Base-by-base conservation (phyloP, 176 grass and related monocot species). In the Echinochloa phyllopogon region DNA sequence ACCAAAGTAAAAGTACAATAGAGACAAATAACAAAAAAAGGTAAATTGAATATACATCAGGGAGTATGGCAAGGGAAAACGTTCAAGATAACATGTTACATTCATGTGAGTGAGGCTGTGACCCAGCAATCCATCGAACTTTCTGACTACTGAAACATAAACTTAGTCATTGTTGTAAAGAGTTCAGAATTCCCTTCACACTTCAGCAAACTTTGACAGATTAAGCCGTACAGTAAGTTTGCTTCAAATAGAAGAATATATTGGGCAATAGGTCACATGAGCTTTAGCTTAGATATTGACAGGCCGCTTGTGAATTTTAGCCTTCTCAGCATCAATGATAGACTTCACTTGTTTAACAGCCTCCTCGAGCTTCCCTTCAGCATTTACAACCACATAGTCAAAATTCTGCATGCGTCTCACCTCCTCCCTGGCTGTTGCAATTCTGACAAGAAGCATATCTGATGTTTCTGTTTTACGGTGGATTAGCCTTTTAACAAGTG, bases 271-370 rank as follows among this genome's bases (percentile, higher is more conserved):
- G 39, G 39, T 24, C 81, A 59, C 21, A 42, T 17, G 25, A 75
- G 60, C 23, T 55, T 73, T 64, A 78, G 90, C 83, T 95, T 95
- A 95, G 49, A 95, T 92, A 23, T 86, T 63, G 17, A 78, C 70
- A 57, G 42, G 86, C 48, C 93, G 91, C 67, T 90, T 88, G 14
- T 86, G 85, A 23, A 95, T 86, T 88, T 82, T 93, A 78, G 93
- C 87, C 77, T 95, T 98, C 89, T 98, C 96, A 40, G 93, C 91
- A 80, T 98, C 96, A 67, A 98, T 98, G 75, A 94, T 94, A 50
- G 93, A 93, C 42, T 92, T 91, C 39, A 98, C 85, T 70, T 92
- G 92, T 72, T 92, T 90, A 77, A 95, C 93, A 43, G 96, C 89
- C 69, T 78, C 85, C 59, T 98, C 93, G 52, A 98, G 89, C 74